Conservation (phyloP, 1,284 basidiomycete genomes). For the Cutaneotrichosporon spelunceum region DNA sequence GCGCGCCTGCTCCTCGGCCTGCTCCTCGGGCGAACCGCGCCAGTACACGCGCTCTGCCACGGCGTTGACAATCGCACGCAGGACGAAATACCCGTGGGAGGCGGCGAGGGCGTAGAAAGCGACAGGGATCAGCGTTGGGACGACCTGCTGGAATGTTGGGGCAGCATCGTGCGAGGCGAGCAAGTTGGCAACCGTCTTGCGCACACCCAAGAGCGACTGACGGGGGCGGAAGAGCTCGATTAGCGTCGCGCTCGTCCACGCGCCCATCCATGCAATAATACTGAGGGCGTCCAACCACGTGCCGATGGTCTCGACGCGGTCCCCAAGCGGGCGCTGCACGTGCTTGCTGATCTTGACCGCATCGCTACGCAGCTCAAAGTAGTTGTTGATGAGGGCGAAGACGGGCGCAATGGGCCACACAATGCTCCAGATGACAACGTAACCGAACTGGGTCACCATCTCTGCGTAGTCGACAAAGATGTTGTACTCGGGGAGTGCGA, state of each 20-base stretch:
- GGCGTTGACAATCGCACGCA: slow-evolving; percentile 64
- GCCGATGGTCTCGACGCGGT: slow-evolving; percentile 83
- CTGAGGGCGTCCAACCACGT: slow-evolving; percentile 87
- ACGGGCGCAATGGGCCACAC: slow-evolving; percentile 90
- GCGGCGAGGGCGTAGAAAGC: slow-evolving; percentile 71
- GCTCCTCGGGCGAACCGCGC: slow-evolving; percentile 64
- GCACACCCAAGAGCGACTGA: background rate
- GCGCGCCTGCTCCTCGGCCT: slow-evolving; percentile 5
- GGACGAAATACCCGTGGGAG: slow-evolving; percentile 72
- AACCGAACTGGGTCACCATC: slow-evolving; percentile 91
- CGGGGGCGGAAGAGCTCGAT: slow-evolving; percentile 72
- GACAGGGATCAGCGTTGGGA: slow-evolving; percentile 59
- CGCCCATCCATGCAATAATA: slow-evolving; percentile 82
- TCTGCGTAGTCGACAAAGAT: slow-evolving; percentile 83
- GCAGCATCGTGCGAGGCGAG: slow-evolving; percentile 36
- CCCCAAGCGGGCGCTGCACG: slow-evolving; percentile 76
- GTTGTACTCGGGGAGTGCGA: slow-evolving; percentile 74
- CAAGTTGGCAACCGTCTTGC: slow-evolving; percentile 29
- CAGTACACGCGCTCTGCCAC: slow-evolving; percentile 70
- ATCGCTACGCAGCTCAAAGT: slow-evolving; percentile 87
- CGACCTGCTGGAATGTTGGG: slow-evolving; percentile 30
- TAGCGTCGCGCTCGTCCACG: slow-evolving; percentile 77
- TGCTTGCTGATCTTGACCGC: slow-evolving; percentile 92
- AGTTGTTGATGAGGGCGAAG: slow-evolving; percentile 60
- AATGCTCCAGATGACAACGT: slow-evolving; percentile 84